These are phyloP conservation scores for Talaromyces sp. DNA, from an alignment of 2,329 filamentous ascomycete genomes.

Conservation along the genomic window DNA sequence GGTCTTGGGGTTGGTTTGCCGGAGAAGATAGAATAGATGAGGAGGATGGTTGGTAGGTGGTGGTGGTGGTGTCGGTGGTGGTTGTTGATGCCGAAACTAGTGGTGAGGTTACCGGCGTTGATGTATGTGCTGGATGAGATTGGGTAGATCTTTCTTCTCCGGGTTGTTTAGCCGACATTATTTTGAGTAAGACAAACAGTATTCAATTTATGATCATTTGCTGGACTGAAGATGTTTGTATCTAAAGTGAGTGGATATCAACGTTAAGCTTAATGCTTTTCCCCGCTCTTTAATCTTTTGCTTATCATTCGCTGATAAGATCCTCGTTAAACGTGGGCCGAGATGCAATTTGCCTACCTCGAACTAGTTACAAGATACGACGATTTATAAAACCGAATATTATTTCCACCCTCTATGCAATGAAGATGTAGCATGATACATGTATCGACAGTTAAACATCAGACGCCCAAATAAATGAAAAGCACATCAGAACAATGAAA, in stretches of 20 bases:
- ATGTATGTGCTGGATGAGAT: background rate
- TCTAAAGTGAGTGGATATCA: background rate
- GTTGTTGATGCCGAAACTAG: background rate
- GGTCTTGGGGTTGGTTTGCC: background rate
- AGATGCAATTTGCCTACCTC: background rate
- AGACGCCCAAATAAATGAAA: background rate
- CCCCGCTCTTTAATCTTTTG: background rate
- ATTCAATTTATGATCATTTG: too few relatives aligned
- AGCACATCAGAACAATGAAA: background rate
- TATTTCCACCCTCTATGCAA: constrained; percentile 5
- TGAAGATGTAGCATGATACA: constrained; percentile 12
- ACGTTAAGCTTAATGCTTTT: background rate
- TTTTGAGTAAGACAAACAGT: background rate
- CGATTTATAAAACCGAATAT: background rate
- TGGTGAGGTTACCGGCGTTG: constrained; percentile 11
- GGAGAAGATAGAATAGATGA: constrained; percentile 24
- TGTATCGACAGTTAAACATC: constrained; percentile 6
- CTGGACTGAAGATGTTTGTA: background rate
- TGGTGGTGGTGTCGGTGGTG: constrained; percentile 12
- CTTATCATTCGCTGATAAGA: constrained; percentile 2
- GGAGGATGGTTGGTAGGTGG: constrained; percentile 5
- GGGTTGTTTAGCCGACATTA: background rate
- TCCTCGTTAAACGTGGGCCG: background rate
- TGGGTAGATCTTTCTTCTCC: background rate
- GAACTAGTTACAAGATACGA: background rate